Evolutionary conservation across 164 flowering plant genomes (phyloP).

Genomic region (Echeveria elegans): DNA sequence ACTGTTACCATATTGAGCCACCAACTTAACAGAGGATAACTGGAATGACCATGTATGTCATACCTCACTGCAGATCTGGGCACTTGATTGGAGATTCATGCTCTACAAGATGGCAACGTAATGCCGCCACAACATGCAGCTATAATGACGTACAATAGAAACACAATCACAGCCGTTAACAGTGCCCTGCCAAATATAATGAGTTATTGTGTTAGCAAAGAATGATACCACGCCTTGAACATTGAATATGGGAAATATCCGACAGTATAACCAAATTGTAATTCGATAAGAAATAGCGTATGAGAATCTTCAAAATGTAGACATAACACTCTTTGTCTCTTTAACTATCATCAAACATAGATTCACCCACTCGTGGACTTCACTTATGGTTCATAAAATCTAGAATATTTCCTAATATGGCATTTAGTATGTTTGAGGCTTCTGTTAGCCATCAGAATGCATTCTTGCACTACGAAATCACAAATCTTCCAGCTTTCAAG

Average conservation of each 20-base stretch:
- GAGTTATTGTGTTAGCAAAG: neutral
- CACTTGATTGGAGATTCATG: conserved; percentile 24
- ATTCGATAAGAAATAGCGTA: too few species aligned
- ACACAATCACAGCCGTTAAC: conserved; percentile 67
- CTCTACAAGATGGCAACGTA: conserved; percentile 80
- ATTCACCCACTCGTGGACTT: too few species aligned
- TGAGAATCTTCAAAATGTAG: conserved; percentile 24
- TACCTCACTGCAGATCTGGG: conserved; percentile 10
- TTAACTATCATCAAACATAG: too few species aligned
- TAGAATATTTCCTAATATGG: too few species aligned
- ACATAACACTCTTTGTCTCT: too few species aligned
- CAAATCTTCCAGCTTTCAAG: too few species aligned
- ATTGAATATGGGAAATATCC: neutral
- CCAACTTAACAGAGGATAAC: neutral
- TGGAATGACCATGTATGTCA: conserved; percentile 6
- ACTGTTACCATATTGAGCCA: neutral
- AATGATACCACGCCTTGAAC: neutral
- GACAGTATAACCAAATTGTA: neutral
- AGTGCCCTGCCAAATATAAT: conserved; percentile 44
- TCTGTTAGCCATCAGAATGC: too few species aligned
- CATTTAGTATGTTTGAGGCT: too few species aligned
- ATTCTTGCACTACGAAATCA: too few species aligned
- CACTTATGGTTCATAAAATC: too few species aligned
- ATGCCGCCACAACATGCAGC: conserved; percentile 89
- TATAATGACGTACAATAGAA: conserved; percentile 71